Evolutionary conservation across 2,329 filamentous ascomycete species (phyloP), one percentile per base, ranked within the genome.

Genomic region (Pseudogymnoascus sp.): DNA sequence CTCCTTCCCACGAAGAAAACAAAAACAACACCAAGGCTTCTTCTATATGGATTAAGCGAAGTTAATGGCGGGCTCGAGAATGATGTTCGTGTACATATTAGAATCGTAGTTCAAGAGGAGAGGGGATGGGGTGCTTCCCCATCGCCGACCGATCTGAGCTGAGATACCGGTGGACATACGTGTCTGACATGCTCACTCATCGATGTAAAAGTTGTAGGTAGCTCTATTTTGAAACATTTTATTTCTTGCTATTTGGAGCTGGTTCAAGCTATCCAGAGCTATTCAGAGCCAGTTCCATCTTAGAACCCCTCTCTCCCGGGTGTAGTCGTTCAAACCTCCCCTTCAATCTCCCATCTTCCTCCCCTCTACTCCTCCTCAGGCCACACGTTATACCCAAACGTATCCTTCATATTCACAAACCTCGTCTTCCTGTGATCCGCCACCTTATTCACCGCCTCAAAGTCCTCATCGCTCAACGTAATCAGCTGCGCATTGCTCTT

Each of bases 321-420:
- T 2, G 14, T 6, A n/a, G 7, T 38, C 37, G 8, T 38, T 5
- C n/a, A 16, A 16, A 29, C 26, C 37, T 21, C 7, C 38, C 8
- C 16, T 5, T 4, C n/a, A 19, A 19, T 19, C 19, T 19, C 19
- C 19, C 37, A 39, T 39, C 37, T 6, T n/a, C 38, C 38, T 39
- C n/a, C 38, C 38, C 7, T 19, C 33, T 38, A 62, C 59, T 60
- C 64, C 77, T 86, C 83, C 70, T 86, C 82, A 0, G 84, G 80
- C 85, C 84, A 87, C 59, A 90, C 82, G 68, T 91, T 80, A 72
- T 88, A 89, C 6, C 88, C 88, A 73, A 91, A 91, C 1, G 86
- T 89, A 67, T 90, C 87, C 80, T 89, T 91, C 88, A 91, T 91
- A 77, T 91, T 90, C 64, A 91, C 88, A 70, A 91, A 91, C 38